Evolutionary conservation across 1,139 yeast species (phyloP), one percentile per base, ranked within the genome.

Genomic region (Blastobotrys indianensis): DNA sequence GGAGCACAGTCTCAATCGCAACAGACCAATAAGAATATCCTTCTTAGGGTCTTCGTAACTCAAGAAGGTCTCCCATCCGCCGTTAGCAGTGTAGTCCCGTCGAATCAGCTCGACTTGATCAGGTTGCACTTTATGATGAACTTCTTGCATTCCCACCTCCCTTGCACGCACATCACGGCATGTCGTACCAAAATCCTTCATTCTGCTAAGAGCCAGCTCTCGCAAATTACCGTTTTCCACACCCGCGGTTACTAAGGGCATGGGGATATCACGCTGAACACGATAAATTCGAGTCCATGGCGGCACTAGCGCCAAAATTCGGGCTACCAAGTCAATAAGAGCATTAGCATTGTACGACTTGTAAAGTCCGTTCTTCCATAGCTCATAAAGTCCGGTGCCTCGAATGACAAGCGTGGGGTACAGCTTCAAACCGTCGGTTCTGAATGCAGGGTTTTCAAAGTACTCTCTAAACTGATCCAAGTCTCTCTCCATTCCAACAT

Each of bases 241-340:
- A 57, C 99, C 99, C 1, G 96, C 85, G 0, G 97, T 85, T 37
- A 92, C 99, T 56, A 92, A 74, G 0, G 99, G 99, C 99, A 92
- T 92, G 25, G 99, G 99, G 48, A 92, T 92, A 75, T 92, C 99
- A 72, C 99, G 78, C 69, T 92, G 99, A 30, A 92, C 98, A 65
- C 99, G 80, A 67, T 92, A 92, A 56, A 92, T 92, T 70, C 99
- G 82, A 4, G 99, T 92, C 99, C 99, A 92, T 7, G 99, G 99
- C 29, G 99, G 98, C 4, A 92, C 97, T 53, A 92, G 72, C 0
- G 97, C 97, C 71, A 92, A 71, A 46, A 92, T 92, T 59, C 97
- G 78, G 0, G 98, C 98, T 41, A 92, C 97, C 52, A 92, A 72
- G 64, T 92, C 99, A 44, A 92, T 85, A 59, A 92, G 74, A 5